Conservation (phyloP, 495 filamentous ascomycete species). For the Paragyromitra xinjiangensis region DNA sequence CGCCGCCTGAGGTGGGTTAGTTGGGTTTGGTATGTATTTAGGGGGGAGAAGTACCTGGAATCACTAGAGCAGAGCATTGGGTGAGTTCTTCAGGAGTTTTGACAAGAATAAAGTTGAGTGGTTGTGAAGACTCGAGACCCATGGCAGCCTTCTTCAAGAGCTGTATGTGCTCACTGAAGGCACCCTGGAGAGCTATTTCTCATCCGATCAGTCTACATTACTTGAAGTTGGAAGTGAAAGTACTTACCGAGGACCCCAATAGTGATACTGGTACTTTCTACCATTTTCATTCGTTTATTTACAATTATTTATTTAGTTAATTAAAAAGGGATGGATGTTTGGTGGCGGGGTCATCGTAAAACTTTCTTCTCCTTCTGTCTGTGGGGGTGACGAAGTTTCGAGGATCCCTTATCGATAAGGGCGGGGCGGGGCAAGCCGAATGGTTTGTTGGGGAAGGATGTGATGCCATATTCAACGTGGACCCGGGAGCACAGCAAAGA, state of each 20-base stretch:
- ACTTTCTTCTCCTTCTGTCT: constrained; percentile 7
- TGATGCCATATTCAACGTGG: background rate
- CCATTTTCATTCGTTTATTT: constrained; percentile 22
- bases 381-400: constrained; percentile 25
- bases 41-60: constrained; percentile 65
- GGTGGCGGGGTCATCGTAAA: constrained; percentile 19
- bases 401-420: constrained; percentile 50
- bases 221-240: background rate
- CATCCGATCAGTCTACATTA: constrained; percentile 7
- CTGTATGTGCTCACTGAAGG: constrained; percentile 86
- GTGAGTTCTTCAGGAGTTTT: constrained; percentile 76
- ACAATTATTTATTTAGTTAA: background rate
- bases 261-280: constrained; percentile 5
- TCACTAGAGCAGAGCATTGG: constrained; percentile 80
- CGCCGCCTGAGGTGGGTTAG: constrained; percentile 68
- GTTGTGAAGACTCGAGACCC: constrained; percentile 57
- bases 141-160: constrained; percentile 74
- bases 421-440: constrained; percentile 16
- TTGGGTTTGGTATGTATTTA: no score
- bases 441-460: background rate
- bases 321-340: background rate
- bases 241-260: constrained; percentile 46
- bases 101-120: constrained; percentile 76
- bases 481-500: background rate
- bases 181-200: constrained; percentile 80